A percentile compares a stretch with the other conserved stretches of the same genome.
phyloP scores from a whole-genome alignment of 208 protist species.

The Kentomonas sorsogonicus region DNA sequence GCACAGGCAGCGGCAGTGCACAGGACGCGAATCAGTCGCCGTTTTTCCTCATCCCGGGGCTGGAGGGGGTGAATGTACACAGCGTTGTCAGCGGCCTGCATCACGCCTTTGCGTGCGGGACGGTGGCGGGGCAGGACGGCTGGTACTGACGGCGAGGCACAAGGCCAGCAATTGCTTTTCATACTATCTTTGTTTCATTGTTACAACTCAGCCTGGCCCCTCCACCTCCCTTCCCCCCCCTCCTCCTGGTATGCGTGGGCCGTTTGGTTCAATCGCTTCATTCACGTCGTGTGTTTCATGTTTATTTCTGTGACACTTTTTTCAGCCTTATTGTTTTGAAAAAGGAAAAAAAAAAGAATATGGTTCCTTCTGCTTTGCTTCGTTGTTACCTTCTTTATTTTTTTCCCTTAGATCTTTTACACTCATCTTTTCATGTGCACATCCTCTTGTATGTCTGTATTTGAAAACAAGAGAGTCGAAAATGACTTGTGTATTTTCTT shows the following conservation, averaged over 20 bases:
- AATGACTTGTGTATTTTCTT: not conserved
- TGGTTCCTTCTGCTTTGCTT: not conserved
- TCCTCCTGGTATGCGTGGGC: too few species aligned
- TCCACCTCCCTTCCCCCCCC: too few species aligned
- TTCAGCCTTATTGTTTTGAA: not conserved
- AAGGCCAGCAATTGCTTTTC: not conserved
- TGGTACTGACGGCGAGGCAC: not conserved
- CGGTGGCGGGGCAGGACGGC: not conserved
- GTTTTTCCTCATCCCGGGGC: slow-evolving; percentile 37
- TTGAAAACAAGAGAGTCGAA: not conserved
- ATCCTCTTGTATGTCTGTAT: too few species aligned
- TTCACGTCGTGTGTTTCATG: not conserved
- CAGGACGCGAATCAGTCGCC: slow-evolving; percentile 23
- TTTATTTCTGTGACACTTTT: not conserved
- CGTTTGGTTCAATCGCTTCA: too few species aligned
- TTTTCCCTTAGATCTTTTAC: too few species aligned
- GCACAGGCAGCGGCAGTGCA: too few species aligned
- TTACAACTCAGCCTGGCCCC: not conserved
- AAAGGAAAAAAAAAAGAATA: not conserved
- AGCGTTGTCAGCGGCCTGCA: slow-evolving; percentile 74
- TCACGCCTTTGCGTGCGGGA: slow-evolving; percentile 62
- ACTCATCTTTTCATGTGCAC: too few species aligned
- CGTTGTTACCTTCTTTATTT: not conserved
- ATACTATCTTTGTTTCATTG: not conserved
- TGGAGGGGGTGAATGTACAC: slow-evolving; percentile 50